Percentiles rank a stretch among this genome's conserved stretches.
phyloP scores from a whole-genome alignment of 192 early-diverging fungal genomes.

The Backusella parvicylindrica region DNA sequence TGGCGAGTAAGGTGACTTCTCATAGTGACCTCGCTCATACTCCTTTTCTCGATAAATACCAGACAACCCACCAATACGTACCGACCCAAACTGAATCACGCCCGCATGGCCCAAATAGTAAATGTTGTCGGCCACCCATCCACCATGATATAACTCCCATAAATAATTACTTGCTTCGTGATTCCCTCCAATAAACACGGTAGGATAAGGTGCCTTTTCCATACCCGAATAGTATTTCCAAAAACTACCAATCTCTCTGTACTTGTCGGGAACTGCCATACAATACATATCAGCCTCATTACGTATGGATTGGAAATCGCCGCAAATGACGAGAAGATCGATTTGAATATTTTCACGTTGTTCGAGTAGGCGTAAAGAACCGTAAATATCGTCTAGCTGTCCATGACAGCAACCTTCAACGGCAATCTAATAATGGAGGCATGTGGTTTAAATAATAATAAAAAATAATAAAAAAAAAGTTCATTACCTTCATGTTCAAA shows the following conservation, averaged over 20 bases:
- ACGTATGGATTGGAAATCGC: conserved; percentile 94
- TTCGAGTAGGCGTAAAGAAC: conserved; percentile 61
- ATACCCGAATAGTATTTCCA: conserved; percentile 92
- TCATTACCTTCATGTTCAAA: neutral
- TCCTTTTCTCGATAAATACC: conserved; percentile 80
- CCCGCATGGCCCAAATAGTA: conserved; percentile 88
- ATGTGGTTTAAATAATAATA: neutral
- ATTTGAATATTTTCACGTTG: conserved; percentile 57
- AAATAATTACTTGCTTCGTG: conserved; percentile 95
- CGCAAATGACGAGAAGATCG: conserved; percentile 94
- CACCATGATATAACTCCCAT: conserved; percentile 95
- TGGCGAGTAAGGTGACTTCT: conserved; percentile 72
- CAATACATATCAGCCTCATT: conserved; percentile 77
- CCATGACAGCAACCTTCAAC: conserved; percentile 98
- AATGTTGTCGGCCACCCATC: conserved; percentile 92
- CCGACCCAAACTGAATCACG: conserved; percentile 81
- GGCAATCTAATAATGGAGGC: conserved; percentile 56
- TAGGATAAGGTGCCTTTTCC: conserved; percentile 75
- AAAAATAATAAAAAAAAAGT: neutral
- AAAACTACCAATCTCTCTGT: conserved; percentile 80
- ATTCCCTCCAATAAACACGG: conserved; percentile 97
- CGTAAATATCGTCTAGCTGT: conserved; percentile 88
- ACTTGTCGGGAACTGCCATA: conserved; percentile 86
- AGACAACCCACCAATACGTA: conserved; percentile 91
- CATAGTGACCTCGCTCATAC: conserved; percentile 69